These are phyloP conservation scores for Rhodotorula sp. DNA, from an alignment of 1,284 basidiomycete genomes.

Conservation along the genomic window DNA sequence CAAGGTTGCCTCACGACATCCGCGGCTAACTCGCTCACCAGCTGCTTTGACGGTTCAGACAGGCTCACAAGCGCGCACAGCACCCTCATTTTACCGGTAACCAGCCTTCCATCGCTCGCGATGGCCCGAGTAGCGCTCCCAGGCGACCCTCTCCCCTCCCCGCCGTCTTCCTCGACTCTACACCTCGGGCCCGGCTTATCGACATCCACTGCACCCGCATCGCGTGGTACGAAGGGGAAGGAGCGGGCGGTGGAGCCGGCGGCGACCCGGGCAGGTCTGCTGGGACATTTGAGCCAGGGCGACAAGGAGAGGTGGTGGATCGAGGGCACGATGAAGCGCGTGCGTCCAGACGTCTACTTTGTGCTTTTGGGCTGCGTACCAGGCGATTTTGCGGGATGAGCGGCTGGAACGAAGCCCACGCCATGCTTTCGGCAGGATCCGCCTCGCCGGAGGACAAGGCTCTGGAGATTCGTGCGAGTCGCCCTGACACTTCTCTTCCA, in stretches of 20 bases:
- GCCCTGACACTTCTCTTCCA: background rate
- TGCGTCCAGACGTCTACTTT: background rate
- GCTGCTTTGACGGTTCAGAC: background rate
- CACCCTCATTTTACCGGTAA: background rate
- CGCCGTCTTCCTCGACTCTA: conserved; percentile 11
- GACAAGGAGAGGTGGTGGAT: conserved; percentile 32
- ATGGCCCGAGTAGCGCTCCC: conserved; percentile 32
- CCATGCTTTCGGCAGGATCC: too few species aligned
- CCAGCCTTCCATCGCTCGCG: background rate
- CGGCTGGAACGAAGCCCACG: background rate
- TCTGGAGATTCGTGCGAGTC: background rate
- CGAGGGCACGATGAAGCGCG: conserved; percentile 24
- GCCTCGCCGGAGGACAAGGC: background rate
- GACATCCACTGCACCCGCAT: background rate
- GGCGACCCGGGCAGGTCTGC: conserved; percentile 28
- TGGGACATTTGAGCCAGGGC: conserved; percentile 20
- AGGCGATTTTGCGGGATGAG: background rate
- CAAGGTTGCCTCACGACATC: too few species aligned
- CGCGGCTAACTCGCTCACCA: too few species aligned
- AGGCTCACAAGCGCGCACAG: background rate
- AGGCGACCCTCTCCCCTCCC: conserved; percentile 31
- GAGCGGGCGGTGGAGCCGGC: conserved; percentile 5
- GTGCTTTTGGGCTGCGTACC: background rate
- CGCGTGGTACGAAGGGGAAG: conserved; percentile 11
- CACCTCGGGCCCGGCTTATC: conserved; percentile 38